Percentiles rank a stretch among this genome's conserved stretches.
Evolutionary conservation across 306 rosid genomes (phyloP).

Genomic region (Fragaria nilgerrensis): DNA sequence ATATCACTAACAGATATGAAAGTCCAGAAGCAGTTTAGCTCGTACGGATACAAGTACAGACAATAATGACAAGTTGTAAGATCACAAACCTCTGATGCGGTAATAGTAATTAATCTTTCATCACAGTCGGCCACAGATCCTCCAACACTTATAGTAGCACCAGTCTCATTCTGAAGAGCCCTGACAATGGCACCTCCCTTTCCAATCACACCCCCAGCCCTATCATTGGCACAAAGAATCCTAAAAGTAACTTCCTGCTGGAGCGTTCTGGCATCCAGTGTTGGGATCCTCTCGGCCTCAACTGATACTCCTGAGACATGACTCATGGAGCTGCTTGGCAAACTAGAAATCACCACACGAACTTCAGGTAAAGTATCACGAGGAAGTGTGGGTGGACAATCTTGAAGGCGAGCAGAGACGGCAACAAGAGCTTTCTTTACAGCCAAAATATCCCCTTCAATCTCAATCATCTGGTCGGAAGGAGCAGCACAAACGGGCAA

Average conservation of each 20-base stretch:
- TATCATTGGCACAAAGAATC: conserved; percentile 77
- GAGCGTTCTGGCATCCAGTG: conserved; percentile 43
- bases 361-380: conserved; percentile 40
- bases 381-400: conserved; percentile 47
- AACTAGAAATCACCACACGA: conserved; percentile 36
- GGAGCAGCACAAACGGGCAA: conserved; percentile 59
- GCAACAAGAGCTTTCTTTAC: conserved; percentile 89
- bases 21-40: not conserved
- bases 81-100: conserved; percentile 80
- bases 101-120: conserved; percentile 69
- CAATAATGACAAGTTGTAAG: conserved; percentile 3
- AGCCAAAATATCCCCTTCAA: conserved; percentile 71
- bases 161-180: conserved; percentile 89
- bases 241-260: conserved; percentile 70
- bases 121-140: conserved; percentile 64
- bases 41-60: conserved; percentile 13
- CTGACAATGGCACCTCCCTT: conserved; percentile 78
- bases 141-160: conserved; percentile 74
- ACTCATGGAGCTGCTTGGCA: conserved; percentile 52
- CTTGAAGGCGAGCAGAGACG: conserved; percentile 76
- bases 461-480: conserved; percentile 85
- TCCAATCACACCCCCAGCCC: conserved; percentile 93
- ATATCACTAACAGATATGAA: conserved; percentile 13
- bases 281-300: conserved; percentile 55
- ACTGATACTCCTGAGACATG: conserved; percentile 55